These are phyloP conservation scores for Sclerotinia sclerotiorum DNA, from an alignment of 2,329 filamentous ascomycete species.

Conservation along the genomic window DNA sequence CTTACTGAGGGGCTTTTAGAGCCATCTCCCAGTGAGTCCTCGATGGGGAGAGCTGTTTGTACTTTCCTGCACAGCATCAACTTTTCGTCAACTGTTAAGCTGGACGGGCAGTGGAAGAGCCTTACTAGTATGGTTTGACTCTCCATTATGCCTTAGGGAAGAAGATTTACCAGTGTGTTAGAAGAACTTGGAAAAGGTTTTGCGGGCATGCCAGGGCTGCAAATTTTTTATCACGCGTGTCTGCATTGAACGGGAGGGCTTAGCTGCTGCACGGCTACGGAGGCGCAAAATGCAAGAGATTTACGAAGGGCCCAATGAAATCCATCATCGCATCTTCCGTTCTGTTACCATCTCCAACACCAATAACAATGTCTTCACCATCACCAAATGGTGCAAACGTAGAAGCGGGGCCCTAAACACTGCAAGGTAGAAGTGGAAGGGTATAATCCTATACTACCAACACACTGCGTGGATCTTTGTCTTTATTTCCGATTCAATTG, in stretches of 20 bases:
- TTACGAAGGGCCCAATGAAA: constrained; percentile 29
- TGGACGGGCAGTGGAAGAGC: no score
- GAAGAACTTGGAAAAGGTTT: constrained; percentile 51
- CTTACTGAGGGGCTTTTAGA: not conserved
- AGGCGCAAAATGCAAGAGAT: constrained; percentile 30
- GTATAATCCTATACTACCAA: constrained; percentile 37
- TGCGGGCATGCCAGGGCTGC: constrained; percentile 45
- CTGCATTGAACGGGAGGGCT: constrained; percentile 33
- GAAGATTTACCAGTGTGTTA: constrained; percentile 33
- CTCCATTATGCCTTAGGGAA: no score
- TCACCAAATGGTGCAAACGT: constrained; percentile 32
- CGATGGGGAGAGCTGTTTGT: no score
- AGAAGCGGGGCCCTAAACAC: constrained; percentile 44
- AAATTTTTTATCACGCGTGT: constrained; percentile 38
- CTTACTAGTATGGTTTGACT: no score
- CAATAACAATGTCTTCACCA: constrained; percentile 47
- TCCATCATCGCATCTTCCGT: constrained; percentile 38
- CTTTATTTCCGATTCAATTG: constrained; percentile 30
- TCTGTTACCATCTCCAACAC: constrained; percentile 49
- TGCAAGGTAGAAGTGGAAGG: constrained; percentile 50
- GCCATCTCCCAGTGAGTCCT: no score
- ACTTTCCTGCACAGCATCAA: no score
- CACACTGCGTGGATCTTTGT: constrained; percentile 34
- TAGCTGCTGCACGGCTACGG: constrained; percentile 17
- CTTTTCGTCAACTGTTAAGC: no score